Conservation (phyloP, 2,329 filamentous ascomycete species). For the Trichoderma sp. region DNA sequence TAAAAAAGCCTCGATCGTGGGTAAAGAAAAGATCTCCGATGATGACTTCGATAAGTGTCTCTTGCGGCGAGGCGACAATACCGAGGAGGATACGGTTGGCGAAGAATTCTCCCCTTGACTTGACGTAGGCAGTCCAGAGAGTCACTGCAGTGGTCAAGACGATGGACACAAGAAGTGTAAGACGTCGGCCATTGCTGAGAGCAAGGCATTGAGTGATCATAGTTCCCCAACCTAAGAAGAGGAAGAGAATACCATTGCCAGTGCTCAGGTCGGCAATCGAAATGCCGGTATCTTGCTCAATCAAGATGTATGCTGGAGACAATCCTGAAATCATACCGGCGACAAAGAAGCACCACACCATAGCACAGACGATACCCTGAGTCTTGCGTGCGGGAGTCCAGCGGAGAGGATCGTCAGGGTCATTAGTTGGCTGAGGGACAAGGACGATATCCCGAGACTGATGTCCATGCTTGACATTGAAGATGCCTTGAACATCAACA, state of each 20-base stretch:
- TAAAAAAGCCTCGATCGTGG: neutral
- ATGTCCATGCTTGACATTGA: conserved; percentile 29
- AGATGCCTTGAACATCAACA: conserved; percentile 37
- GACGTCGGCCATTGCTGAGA: conserved; percentile 52
- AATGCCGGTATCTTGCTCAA: conserved; percentile 47
- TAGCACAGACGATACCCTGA: conserved; percentile 29
- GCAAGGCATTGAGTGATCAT: conserved; percentile 56
- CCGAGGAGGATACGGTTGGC: conserved; percentile 32
- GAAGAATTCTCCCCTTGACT: conserved; percentile 27
- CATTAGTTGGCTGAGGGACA: conserved; percentile 26
- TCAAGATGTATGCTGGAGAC: conserved; percentile 29
- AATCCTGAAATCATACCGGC: conserved; percentile 29
- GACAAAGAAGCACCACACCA: conserved; percentile 25
- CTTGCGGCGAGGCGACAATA: neutral
- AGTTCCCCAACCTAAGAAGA: conserved; percentile 53
- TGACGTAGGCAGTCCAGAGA: conserved; percentile 37
- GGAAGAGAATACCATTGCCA: conserved; percentile 55
- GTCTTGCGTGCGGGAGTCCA: conserved; percentile 27
- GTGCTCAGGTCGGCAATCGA: conserved; percentile 44
- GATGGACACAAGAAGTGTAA: conserved; percentile 44
- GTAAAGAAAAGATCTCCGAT: neutral
- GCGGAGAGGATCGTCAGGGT: conserved; percentile 31
- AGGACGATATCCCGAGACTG: conserved; percentile 24
- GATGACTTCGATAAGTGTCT: conserved; percentile 19
- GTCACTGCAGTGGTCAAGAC: conserved; percentile 34